Evolutionary conservation across 2,329 filamentous ascomycete genomes (phyloP), one percentile per base, ranked within the genome.

Genomic region (Dactylella cylindrospora): DNA sequence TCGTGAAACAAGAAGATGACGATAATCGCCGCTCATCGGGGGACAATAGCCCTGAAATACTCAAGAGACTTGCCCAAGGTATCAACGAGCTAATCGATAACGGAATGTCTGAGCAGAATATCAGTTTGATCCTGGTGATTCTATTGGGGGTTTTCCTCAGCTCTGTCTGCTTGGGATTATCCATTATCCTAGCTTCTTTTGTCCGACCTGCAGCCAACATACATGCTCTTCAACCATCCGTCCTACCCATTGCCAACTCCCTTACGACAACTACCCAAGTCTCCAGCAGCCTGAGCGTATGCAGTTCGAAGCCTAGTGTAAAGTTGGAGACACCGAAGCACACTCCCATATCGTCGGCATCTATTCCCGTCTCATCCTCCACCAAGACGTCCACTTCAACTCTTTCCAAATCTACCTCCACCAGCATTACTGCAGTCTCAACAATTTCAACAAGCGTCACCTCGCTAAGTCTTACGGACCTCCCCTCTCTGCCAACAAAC

Each of bases 1-100:
- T 80, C 31, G 49, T 62, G 17, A 54, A 62, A 12, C 43, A 44
- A 17, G 40, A 41, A n/a, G 49, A 62, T 20, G 49, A 62, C 13
- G 43, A 54, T 7, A 38, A 62, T 10, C 41, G 28, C 15, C 32
- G 26, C 9, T n/a, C n/a, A n/a, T 12, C 43, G 5, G 45, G 29
- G 3, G 23, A 31, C 31, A 50, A 40, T 31, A 39, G 15, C 25
- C 22, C 28, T 32, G 39, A 29, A 2, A 26, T 32, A 13, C 54
- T 49, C 49, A 39, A 46, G 29, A 62, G 50, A 26, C 20, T 53
- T 25, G 17, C 39, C 28, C 22, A 38, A 15, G 23, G 33, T 29
- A 23, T 54, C 38, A 26, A 32, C 36, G 49, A 54, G 12, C 31
- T 46, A 13, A 23, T 62, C n/a, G 49, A 45, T 4, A 23, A 31